phyloP scores from a whole-genome alignment of 305 asterid species.

The Fraxinus platypoda region DNA sequence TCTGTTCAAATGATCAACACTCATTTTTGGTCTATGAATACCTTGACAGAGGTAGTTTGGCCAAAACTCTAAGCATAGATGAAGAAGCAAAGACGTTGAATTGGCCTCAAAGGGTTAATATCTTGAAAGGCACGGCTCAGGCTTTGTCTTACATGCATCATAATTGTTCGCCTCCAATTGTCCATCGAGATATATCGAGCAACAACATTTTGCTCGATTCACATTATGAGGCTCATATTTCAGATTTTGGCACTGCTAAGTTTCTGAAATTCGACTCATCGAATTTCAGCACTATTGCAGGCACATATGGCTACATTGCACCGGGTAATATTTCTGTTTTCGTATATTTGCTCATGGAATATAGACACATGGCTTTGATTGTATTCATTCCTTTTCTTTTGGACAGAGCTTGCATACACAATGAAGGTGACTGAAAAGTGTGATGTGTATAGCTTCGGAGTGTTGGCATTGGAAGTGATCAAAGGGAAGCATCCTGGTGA shows the following conservation, averaged over 20 bases:
- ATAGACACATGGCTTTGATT: neutral
- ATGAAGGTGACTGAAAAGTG: neutral
- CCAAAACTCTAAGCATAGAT: neutral
- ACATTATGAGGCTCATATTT: conserved; percentile 26
- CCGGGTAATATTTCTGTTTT: conserved; percentile 25
- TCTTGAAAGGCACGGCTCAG: conserved; percentile 21
- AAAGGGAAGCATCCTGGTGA: conserved; percentile 24
- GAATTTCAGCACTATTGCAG: conserved; percentile 29
- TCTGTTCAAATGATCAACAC: neutral
- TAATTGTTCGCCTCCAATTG: conserved; percentile 27
- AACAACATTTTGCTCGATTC: conserved; percentile 30
- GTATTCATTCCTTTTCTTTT: neutral
- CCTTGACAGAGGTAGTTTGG: conserved; percentile 21
- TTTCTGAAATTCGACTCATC: conserved; percentile 32
- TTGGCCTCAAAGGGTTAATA: conserved; percentile 27
- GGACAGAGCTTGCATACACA: conserved; percentile 29
- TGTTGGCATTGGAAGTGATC: conserved; percentile 23
- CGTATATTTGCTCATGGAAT: neutral
- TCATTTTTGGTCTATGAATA: neutral
- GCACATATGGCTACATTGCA: conserved; percentile 43
- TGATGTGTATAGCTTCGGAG: conserved; percentile 15
- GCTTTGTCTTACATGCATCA: conserved; percentile 41
- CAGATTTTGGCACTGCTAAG: conserved; percentile 43
- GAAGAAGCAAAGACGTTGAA: conserved; percentile 7
- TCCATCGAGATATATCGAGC: conserved; percentile 37